Conservation (phyloP, 2,329 filamentous ascomycete species). For the Tolypocladium ophioglossoides region DNA sequence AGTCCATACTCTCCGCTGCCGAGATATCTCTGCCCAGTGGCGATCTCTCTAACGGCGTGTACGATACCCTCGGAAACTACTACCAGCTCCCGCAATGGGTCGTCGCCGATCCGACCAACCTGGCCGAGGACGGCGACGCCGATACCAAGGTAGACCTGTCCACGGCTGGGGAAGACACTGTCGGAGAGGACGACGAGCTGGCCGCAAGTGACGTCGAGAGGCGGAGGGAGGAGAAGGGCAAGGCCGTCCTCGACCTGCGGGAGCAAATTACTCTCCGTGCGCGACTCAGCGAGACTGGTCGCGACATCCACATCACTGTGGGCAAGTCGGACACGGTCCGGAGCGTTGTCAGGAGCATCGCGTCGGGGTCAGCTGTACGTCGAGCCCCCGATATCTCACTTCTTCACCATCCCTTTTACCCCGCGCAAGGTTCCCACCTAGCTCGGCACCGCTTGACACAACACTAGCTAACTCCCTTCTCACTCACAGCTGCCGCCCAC, state of each 20-base stretch:
- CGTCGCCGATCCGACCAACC: constrained; percentile 53
- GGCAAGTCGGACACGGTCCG: constrained; percentile 53
- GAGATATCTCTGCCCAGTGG: constrained; percentile 67
- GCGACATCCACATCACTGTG: constrained; percentile 51
- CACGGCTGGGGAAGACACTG: constrained; percentile 22
- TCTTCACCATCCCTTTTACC: not conserved
- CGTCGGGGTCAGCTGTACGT: constrained; percentile 15
- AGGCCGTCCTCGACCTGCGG: constrained; percentile 39
- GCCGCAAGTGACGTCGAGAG: constrained; percentile 22
- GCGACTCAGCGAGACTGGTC: constrained; percentile 54
- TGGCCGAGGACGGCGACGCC: constrained; percentile 26
- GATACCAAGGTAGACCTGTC: constrained; percentile 24
- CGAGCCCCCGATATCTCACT: not conserved
- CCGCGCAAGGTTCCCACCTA: not conserved
- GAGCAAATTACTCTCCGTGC: constrained; percentile 49
- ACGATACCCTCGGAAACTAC: constrained; percentile 59
- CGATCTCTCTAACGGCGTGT: constrained; percentile 59
- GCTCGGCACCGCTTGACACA: not conserved
- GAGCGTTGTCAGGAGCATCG: constrained; percentile 50
- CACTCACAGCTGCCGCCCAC: constrained; percentile 40
- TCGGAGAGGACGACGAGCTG: constrained; percentile 25
- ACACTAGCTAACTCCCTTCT: not conserved
- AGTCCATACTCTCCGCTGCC: constrained; percentile 69
- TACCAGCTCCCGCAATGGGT: constrained; percentile 61
- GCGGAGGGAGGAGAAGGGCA: constrained; percentile 49